Evolutionary conservation across 805 yeast genomes (phyloP).

Genomic region (Dipodascopsis tothii): DNA sequence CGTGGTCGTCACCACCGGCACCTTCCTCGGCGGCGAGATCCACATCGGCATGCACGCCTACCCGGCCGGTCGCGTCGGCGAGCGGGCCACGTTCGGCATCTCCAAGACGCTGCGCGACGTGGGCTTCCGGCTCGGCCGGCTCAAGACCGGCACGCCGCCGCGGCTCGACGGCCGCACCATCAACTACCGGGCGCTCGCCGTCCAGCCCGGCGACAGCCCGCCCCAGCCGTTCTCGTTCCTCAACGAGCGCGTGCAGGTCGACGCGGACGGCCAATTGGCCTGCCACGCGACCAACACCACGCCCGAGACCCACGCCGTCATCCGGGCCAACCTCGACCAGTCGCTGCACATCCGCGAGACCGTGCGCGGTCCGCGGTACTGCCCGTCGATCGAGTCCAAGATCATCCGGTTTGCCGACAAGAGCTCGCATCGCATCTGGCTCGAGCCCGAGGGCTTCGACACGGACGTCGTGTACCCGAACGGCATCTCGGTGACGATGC

Average conservation of each 20-base stretch:
- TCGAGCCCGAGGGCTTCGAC: conserved; percentile 92
- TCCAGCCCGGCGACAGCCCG: conserved; percentile 72
- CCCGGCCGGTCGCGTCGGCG: conserved; percentile 94
- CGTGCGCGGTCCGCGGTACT: conserved; percentile 92
- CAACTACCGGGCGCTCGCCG: conserved; percentile 52
- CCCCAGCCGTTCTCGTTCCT: conserved; percentile 86
- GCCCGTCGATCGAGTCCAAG: conserved; percentile 94
- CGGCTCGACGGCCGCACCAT: conserved; percentile 68
- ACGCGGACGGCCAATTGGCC: conserved; percentile 36
- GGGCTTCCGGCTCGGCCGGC: conserved; percentile 77
- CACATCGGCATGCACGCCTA: conserved; percentile 74
- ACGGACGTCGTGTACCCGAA: conserved; percentile 88
- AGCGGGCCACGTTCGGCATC: conserved; percentile 81
- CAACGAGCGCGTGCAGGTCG: conserved; percentile 59
- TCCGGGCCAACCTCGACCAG: conserved; percentile 63
- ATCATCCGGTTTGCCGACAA: conserved; percentile 73
- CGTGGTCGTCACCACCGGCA: conserved; percentile 91
- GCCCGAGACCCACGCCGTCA: conserved; percentile 59
- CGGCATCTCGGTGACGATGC: conserved; percentile 94
- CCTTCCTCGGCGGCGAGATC: conserved; percentile 88
- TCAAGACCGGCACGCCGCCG: conserved; percentile 97
- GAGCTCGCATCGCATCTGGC: conserved; percentile 74
- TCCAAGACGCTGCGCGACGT: conserved; percentile 67
- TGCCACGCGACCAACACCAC: conserved; percentile 81
- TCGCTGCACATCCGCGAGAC: conserved; percentile 89